Evolutionary conservation across 495 filamentous ascomycete genomes (phyloP).

Genomic region (Xylaria cubensis): DNA sequence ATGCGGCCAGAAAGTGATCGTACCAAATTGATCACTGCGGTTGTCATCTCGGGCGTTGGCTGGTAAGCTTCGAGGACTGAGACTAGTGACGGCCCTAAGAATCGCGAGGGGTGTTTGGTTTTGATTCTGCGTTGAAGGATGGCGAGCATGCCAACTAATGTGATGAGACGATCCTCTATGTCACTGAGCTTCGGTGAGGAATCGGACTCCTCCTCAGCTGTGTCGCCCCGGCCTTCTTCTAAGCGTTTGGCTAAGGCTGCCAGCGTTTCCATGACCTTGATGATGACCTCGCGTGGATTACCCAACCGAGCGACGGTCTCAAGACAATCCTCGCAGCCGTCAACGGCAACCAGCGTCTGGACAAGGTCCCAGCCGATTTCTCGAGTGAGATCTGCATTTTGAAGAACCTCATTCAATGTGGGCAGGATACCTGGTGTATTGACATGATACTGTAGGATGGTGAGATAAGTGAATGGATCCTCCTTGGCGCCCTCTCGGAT

Average conservation of each 20-base stretch:
- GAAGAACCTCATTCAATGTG: conserved; percentile 75
- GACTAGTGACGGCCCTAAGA: conserved; percentile 87
- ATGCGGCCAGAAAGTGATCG: conserved; percentile 75
- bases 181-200: conserved; percentile 26
- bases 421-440: conserved; percentile 74
- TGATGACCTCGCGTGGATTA: conserved; percentile 91
- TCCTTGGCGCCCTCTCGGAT: conserved; percentile 41
- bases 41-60: conserved; percentile 68
- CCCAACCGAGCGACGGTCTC: conserved; percentile 78
- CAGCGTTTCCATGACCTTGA: conserved; percentile 80
- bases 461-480: conserved; percentile 88
- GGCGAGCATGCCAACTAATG: conserved; percentile 78
- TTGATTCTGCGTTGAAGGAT: conserved; percentile 87
- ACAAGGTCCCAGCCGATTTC: conserved; percentile 98
- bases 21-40: conserved; percentile 76
- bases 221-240: conserved; percentile 43
- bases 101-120: conserved; percentile 90
- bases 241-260: conserved; percentile 62
- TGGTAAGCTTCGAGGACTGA: conserved; percentile 75
- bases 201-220: conserved; percentile 44
- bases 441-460: conserved; percentile 84
- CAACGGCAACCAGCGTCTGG: conserved; percentile 80
- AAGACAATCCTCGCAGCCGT: conserved; percentile 75
- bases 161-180: conserved; percentile 67
- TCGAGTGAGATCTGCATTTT: conserved; percentile 80